Conservation (phyloP, 2,329 filamentous ascomycete species). For the Colletotrichum sansevieriae region DNA sequence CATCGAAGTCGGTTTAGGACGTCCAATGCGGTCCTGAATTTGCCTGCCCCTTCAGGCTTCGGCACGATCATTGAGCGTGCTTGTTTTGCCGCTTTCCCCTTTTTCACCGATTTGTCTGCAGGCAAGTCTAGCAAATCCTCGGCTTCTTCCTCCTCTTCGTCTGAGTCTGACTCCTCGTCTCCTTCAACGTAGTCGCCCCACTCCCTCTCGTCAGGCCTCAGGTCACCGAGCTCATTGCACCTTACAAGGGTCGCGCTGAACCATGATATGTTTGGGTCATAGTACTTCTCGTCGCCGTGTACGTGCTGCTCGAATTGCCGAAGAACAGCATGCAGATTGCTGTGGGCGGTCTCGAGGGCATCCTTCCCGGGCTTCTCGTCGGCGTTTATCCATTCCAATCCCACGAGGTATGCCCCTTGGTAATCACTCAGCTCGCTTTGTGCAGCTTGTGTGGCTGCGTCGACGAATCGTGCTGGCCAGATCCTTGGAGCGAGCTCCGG, state of each 20-base stretch:
- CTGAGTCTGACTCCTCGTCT: conserved; percentile 55
- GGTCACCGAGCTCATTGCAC: conserved; percentile 54
- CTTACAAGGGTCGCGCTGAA: conserved; percentile 58
- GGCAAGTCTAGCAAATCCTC: conserved; percentile 26
- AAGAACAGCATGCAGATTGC: conserved; percentile 58
- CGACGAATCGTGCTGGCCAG: conserved; percentile 73
- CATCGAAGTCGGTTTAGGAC: conserved; percentile 71
- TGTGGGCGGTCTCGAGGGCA: conserved; percentile 57
- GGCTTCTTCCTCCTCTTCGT: conserved; percentile 47
- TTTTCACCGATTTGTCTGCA: conserved; percentile 39
- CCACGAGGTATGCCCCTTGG: conserved; percentile 72
- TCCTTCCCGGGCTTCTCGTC: conserved; percentile 51
- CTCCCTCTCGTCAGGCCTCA: conserved; percentile 61
- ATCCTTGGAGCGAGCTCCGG: conserved; percentile 67
- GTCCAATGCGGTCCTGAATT: conserved; percentile 69
- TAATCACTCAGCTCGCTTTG: conserved; percentile 59
- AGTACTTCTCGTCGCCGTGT: conserved; percentile 60
- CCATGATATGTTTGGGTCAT: conserved; percentile 63
- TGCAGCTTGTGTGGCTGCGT: conserved; percentile 44
- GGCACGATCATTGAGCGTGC: conserved; percentile 28
- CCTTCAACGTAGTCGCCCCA: conserved; percentile 65
- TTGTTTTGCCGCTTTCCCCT: conserved; percentile 35
- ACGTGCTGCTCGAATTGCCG: conserved; percentile 64
- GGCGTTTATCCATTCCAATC: conserved; percentile 58
- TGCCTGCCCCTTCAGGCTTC: conserved; percentile 54